Conservation (phyloP, 1,284 basidiomycete species). For the Cryptococcus sp. region DNA sequence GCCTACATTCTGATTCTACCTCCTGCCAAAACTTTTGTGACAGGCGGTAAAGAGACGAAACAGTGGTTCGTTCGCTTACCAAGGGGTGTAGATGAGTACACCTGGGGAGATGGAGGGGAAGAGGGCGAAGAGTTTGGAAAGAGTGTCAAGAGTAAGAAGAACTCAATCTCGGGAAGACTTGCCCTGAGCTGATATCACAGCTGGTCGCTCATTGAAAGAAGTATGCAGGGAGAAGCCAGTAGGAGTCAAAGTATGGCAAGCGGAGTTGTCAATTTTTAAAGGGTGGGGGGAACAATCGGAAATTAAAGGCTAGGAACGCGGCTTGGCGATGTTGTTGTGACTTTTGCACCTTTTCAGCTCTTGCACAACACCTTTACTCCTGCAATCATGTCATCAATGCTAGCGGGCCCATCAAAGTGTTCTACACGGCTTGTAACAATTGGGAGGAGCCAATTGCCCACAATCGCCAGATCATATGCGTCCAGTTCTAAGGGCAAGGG, state of each 20-base stretch:
- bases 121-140: constrained; percentile 27
- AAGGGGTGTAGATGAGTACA: constrained; percentile 18
- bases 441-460: too few species aligned
- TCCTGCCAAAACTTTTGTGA: constrained; percentile 11
- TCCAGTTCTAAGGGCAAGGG: too few species aligned
- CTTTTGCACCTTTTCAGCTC: too few species aligned
- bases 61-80: constrained; percentile 35
- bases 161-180: too few species aligned
- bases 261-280: constrained; percentile 3
- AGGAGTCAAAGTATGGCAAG: constrained; percentile 3
- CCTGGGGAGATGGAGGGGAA: constrained; percentile 34
- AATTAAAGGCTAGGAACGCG: too few species aligned
- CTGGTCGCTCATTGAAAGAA: constrained; percentile 18
- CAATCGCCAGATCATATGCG: too few species aligned
- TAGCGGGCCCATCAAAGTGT: too few species aligned
- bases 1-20: constrained; percentile 28
- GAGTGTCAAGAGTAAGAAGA: constrained; percentile 39
- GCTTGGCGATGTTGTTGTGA: too few species aligned
- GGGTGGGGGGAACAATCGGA: constrained; percentile 12
- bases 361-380: too few species aligned
- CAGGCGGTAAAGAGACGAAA: constrained; percentile 22
- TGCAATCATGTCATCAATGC: too few species aligned
- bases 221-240: constrained; percentile 10
- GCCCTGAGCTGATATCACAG: too few species aligned
- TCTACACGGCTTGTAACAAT: too few species aligned